Conservation (phyloP, 129 eudicot species). For the Smallanthus sonchifolius region DNA sequence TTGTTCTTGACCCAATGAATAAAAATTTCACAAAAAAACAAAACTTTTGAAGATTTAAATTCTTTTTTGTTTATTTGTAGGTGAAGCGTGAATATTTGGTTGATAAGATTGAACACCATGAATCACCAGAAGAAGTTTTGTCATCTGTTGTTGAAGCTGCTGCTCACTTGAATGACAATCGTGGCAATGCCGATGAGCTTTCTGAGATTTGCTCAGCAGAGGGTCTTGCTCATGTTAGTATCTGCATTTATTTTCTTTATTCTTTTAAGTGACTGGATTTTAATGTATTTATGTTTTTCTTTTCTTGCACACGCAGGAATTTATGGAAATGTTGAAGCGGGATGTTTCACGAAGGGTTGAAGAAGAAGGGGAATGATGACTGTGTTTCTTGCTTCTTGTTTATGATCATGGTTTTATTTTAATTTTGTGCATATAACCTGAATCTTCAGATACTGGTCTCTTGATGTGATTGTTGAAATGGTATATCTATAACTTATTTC, state of each 20-base stretch:
- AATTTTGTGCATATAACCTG: no score
- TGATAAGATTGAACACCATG: slow-evolving; percentile 51
- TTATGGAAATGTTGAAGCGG: slow-evolving; percentile 52
- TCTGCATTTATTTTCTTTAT: not conserved
- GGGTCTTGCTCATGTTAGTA: slow-evolving; percentile 61
- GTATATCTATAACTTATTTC: no score
- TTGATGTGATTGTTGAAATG: no score
- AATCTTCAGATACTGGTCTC: no score
- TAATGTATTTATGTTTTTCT: not conserved
- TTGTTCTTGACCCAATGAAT: slow-evolving; percentile 25
- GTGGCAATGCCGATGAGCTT: slow-evolving; percentile 34
- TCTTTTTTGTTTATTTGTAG: slow-evolving; percentile 17
- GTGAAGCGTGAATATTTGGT: slow-evolving; percentile 44
- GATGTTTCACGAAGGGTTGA: slow-evolving; percentile 54
- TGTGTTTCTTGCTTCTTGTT: slow-evolving; percentile 4
- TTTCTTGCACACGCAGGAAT: slow-evolving; percentile 45
- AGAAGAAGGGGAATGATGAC: slow-evolving; percentile 32
- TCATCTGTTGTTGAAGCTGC: slow-evolving; percentile 65
- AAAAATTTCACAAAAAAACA: not conserved
- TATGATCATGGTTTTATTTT: not conserved
- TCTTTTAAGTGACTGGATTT: no score
- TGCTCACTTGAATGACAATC: slow-evolving; percentile 28
- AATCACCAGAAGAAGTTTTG: slow-evolving; percentile 55
- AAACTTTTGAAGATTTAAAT: not conserved
- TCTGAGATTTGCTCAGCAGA: slow-evolving; percentile 48